Evolutionary conservation across 2,329 filamentous ascomycete species (phyloP), one percentile per base, ranked within the genome.

Genomic region (Lecanicillium sp.): DNA sequence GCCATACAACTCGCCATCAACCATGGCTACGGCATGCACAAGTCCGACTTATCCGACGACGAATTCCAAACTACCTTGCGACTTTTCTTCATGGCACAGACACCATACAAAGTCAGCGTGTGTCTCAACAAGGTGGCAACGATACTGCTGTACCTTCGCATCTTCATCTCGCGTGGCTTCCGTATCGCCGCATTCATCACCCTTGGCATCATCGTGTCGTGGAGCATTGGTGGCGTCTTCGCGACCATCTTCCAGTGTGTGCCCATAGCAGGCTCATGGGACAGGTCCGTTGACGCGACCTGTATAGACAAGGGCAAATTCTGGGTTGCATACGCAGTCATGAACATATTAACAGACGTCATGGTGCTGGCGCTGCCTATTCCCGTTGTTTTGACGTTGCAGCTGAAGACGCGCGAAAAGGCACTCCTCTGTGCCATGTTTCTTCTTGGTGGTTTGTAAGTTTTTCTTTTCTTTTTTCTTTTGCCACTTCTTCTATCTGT

Each of bases 71-170:
- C 27, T 19, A 45, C 48, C 2, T 40, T 48, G 17, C 37, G 68
- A 60, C 48, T 60, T 22, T 71, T 70, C 51, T 71, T 63, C 42
- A 51, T 67, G 18, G 60, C 64, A 2, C 67, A 72, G 47, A 61
- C 65, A 18, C 64, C 67, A 38, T 73, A 73, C 53, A 71, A 71
- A 46, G 52, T 67, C 35, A 64, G 62, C 7, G 63, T 73, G 40
- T 68, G 66, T 45, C 52, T 69, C 33, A 70, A 66, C n/a, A 74
- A 74, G 47, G 51, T 64, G 2, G 68, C 69, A 2, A 66, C 70
- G 27, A 51, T 72, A 7, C 51, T 69, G 3, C 58, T 74, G 15
- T 74, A 71, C 44, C 60, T 68, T 13, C 64, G 68, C 9, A 66
- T 73, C 14, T 73, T 73, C 38, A 55, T 63, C 6, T 56, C 62